Conservation (phyloP, 768 basidiomycete genomes). For the Boletus tomentosulus region DNA sequence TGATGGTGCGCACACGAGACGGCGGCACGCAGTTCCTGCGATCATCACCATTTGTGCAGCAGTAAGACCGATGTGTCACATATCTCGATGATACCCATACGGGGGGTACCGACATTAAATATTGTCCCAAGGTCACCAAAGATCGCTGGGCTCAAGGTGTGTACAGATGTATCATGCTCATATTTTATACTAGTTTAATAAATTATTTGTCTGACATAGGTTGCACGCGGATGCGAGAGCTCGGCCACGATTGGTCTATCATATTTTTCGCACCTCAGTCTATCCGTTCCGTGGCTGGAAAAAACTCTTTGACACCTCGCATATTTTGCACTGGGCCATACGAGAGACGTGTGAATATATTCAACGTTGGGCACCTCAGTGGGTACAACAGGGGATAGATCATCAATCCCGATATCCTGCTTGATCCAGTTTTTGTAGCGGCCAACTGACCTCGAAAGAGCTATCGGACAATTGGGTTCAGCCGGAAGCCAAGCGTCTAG, state of each 20-base stretch:
- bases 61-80: conserved; percentile 3
- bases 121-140: conserved; percentile 16
- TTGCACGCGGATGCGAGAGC: conserved; percentile 52
- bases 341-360: conserved; percentile 40
- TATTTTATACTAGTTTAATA: neutral
- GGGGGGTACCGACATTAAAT: conserved; percentile 15
- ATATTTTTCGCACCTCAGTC: conserved; percentile 45
- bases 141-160: conserved; percentile 14
- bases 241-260: conserved; percentile 44
- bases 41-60: conserved; percentile 25
- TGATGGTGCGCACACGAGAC: conserved; percentile 33
- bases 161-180: neutral
- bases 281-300: conserved; percentile 29
- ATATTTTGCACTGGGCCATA: conserved; percentile 45
- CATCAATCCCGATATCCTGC: conserved; percentile 25
- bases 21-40: conserved; percentile 34
- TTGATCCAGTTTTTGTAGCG: conserved; percentile 15
- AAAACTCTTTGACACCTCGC: neutral
- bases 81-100: conserved; percentile 18
- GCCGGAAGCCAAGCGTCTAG: conserved; percentile 35
- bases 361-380: conserved; percentile 35
- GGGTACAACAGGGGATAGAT: conserved; percentile 41
- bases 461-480: conserved; percentile 34
- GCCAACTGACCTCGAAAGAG: neutral
- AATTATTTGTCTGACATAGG: conserved; percentile 28